Evolutionary conservation across 768 basidiomycete species (phyloP).

Genomic region (Pluteus cervinus): DNA sequence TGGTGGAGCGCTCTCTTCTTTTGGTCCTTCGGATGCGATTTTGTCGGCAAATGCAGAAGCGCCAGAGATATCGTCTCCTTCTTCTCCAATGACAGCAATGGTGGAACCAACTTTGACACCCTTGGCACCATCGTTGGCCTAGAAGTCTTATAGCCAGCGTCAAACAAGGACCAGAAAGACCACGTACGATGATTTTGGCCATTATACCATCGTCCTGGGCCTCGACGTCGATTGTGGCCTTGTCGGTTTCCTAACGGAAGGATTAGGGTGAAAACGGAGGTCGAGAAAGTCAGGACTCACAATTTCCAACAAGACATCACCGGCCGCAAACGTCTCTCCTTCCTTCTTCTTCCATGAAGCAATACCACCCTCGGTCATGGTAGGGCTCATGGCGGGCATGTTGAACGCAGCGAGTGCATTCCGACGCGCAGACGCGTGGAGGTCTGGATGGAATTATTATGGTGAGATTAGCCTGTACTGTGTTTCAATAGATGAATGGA

Average conservation of each 20-base stretch:
- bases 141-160: slow-evolving; percentile 6
- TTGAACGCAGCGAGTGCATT: slow-evolving; percentile 81
- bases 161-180: not conserved
- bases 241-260: slow-evolving; percentile 88
- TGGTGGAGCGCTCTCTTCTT: slow-evolving; percentile 26
- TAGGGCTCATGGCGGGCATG: slow-evolving; percentile 99
- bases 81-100: slow-evolving; percentile 91
- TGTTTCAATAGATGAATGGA: slow-evolving; percentile 6
- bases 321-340: slow-evolving; percentile 82
- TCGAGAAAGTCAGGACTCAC: slow-evolving; percentile 37
- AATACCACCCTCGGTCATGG: slow-evolving; percentile 99
- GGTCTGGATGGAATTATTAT: slow-evolving; percentile 38
- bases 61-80: slow-evolving; percentile 89
- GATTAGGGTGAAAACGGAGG: slow-evolving; percentile 7
- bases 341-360: slow-evolving; percentile 97
- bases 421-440: slow-evolving; percentile 77
- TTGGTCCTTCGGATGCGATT: slow-evolving; percentile 39
- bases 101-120: slow-evolving; percentile 78
- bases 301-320: slow-evolving; percentile 95
- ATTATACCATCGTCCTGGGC: slow-evolving; percentile 96
- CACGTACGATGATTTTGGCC: slow-evolving; percentile 90
- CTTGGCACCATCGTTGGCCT: slow-evolving; percentile 86
- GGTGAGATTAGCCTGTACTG: not conserved
- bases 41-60: slow-evolving; percentile 69
- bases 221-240: slow-evolving; percentile 99